These are phyloP conservation scores for Agaricus blazei DNA, from an alignment of 768 basidiomycete species.

Conservation along the genomic window DNA sequence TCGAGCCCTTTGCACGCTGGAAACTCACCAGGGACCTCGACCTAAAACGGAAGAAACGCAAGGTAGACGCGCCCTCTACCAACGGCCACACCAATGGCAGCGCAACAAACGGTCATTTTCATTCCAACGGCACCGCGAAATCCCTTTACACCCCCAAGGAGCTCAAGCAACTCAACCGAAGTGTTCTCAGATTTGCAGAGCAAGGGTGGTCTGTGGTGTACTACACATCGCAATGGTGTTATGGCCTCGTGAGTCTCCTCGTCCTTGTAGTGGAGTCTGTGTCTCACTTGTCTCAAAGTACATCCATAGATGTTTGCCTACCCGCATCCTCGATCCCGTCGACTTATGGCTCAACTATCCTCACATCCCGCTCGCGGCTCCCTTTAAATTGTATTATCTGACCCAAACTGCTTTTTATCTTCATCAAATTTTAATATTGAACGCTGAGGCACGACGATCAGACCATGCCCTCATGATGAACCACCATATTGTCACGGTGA, in stretches of 20 bases:
- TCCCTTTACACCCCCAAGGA: conserved; percentile 33
- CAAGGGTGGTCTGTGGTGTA: conserved; percentile 91
- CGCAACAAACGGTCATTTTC: conserved; percentile 15
- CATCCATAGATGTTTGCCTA: conserved; percentile 70
- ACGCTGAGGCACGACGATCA: conserved; percentile 87
- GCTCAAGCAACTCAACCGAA: conserved; percentile 57
- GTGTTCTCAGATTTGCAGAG: conserved; percentile 86
- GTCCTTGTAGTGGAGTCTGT: conserved; percentile 3
- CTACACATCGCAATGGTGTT: conserved; percentile 67
- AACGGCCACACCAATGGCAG: conserved; percentile 17
- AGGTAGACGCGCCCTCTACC: conserved; percentile 14
- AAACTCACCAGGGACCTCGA: conserved; percentile 57
- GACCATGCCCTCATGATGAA: conserved; percentile 96
- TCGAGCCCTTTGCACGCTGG: conserved; percentile 79
- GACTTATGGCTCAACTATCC: conserved; percentile 82
- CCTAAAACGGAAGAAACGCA: conserved; percentile 18
- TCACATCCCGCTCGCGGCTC: conserved; percentile 70
- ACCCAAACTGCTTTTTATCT: conserved; percentile 84
- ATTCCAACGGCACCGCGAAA: conserved; percentile 20
- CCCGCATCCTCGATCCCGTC: conserved; percentile 52
- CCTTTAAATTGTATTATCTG: conserved; percentile 88
- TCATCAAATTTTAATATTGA: conserved; percentile 88
- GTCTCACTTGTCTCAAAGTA: conserved; percentile 47
- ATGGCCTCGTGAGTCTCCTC: conserved; percentile 70
- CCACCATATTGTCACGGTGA: conserved; percentile 88